A percentile compares a stretch with the other conserved stretches of the same genome.
Conservation (phyloP, 2,329 filamentous ascomycete species). For the Fonsecaea multimorphosa region DNA sequence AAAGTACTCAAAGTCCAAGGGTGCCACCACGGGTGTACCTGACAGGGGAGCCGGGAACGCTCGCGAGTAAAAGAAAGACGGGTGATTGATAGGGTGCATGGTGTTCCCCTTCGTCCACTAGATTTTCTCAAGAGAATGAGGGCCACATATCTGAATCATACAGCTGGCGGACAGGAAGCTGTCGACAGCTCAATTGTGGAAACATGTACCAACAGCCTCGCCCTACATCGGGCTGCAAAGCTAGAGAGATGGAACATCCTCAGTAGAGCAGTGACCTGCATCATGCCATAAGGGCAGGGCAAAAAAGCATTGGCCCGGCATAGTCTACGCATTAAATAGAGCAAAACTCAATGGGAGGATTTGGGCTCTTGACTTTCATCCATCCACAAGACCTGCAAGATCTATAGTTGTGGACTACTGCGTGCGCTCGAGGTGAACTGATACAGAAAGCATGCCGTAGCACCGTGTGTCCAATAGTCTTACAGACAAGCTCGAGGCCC, state of each 20-base stretch:
- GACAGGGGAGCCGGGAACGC: constrained; percentile 24
- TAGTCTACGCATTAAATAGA: background rate
- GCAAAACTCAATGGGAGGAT: background rate
- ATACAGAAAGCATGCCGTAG: background rate
- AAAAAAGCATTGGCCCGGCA: background rate
- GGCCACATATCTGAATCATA: no score
- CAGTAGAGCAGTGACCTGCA: no score
- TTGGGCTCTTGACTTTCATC: background rate
- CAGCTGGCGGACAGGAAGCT: no score
- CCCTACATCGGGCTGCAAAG: no score
- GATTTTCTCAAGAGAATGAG: no score
- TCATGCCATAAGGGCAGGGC: background rate
- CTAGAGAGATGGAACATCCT: no score
- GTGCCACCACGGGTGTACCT: constrained; percentile 17
- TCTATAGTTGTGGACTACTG: background rate
- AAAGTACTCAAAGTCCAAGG: constrained; percentile 8
- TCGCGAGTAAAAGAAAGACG: background rate
- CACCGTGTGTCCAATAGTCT: background rate
- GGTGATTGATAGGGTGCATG: no score
- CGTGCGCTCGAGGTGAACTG: background rate
- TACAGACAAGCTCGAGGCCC: background rate
- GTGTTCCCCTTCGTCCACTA: no score
- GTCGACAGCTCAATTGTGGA: no score
- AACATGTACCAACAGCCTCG: no score
- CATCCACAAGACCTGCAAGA: no score